Evolutionary conservation across 2,329 filamentous ascomycete species (phyloP).

Genomic region (Paecilomyces sp.): DNA sequence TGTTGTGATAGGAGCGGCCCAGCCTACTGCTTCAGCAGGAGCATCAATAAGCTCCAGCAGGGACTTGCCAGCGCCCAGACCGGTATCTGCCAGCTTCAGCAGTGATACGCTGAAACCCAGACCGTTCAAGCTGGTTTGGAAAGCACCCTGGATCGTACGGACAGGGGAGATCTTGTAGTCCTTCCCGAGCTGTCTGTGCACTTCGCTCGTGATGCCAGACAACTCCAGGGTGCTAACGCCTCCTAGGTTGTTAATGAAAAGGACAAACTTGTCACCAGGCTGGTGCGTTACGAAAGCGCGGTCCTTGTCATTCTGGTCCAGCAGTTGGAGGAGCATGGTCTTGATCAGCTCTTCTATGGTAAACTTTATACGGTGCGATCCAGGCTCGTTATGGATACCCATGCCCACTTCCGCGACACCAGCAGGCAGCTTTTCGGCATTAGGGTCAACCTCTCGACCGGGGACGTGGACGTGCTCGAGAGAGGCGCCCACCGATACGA

Average conservation of each 20-base stretch:
- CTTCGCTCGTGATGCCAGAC: constrained; percentile 60
- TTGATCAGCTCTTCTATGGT: constrained; percentile 45
- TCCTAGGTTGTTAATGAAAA: constrained; percentile 64
- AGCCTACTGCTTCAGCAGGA: constrained; percentile 60
- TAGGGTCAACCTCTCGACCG: constrained; percentile 52
- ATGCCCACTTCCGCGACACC: constrained; percentile 63
- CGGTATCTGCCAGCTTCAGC: constrained; percentile 55
- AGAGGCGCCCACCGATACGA: constrained; percentile 79
- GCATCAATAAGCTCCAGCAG: constrained; percentile 62
- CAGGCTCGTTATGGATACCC: constrained; percentile 64
- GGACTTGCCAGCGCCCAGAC: constrained; percentile 45
- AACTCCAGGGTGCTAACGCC: constrained; percentile 61
- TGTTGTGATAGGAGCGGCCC: constrained; percentile 54
- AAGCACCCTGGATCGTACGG: constrained; percentile 58
- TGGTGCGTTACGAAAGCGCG: constrained; percentile 54
- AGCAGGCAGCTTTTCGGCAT: constrained; percentile 43
- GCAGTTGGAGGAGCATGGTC: constrained; percentile 58
- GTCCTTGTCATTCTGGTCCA: constrained; percentile 57
- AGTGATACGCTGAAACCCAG: constrained; percentile 64
- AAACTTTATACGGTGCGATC: constrained; percentile 46
- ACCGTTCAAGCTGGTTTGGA: constrained; percentile 66
- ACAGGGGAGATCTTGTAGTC: constrained; percentile 55
- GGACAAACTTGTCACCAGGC: constrained; percentile 53
- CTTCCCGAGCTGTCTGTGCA: constrained; percentile 52
- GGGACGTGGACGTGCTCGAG: constrained; percentile 91